phyloP scores from a whole-genome alignment of 2,329 filamentous ascomycete genomes.

The Hypoxylon sp. region DNA sequence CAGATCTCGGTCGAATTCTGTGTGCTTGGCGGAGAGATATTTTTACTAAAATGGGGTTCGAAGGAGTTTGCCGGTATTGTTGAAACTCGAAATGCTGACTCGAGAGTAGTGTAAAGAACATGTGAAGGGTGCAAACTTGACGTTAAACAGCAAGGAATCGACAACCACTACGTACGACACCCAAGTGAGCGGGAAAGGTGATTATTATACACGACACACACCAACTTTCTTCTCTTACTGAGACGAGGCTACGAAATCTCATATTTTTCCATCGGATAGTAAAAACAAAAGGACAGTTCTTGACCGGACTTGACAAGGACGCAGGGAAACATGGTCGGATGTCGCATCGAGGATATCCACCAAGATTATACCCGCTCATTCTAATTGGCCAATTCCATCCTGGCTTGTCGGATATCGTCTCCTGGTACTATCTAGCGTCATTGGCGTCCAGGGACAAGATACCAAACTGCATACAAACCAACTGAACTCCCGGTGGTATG shows the following conservation, averaged over 20 bases:
- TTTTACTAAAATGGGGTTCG: slow-evolving; percentile 26
- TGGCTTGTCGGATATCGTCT: slow-evolving; percentile 30
- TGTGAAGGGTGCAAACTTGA: slow-evolving; percentile 28
- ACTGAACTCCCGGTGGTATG: neutral
- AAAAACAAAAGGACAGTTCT: slow-evolving; percentile 6
- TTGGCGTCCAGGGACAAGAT: slow-evolving; percentile 13
- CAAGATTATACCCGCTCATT: slow-evolving; percentile 18
- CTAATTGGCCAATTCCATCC: slow-evolving; percentile 33
- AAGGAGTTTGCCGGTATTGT: slow-evolving; percentile 22
- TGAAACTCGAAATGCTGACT: slow-evolving; percentile 24
- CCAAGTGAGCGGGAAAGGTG: slow-evolving; percentile 7
- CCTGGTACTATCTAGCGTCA: slow-evolving; percentile 21
- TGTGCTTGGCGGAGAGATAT: slow-evolving; percentile 23
- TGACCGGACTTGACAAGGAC: neutral
- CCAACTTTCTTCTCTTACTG: too few relatives aligned
- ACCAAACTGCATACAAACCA: slow-evolving; percentile 7
- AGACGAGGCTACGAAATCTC: too few relatives aligned
- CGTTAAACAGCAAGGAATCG: neutral
- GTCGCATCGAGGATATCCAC: slow-evolving; percentile 20
- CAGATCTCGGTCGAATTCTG: slow-evolving; percentile 35
- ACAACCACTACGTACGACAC: neutral
- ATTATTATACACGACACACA: slow-evolving; percentile 12
- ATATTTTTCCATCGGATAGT: too few relatives aligned
- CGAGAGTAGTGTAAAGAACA: slow-evolving; percentile 17
- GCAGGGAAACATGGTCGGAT: slow-evolving; percentile 27